Base-by-base conservation (phyloP, 2,329 filamentous ascomycete species). In the Uncinocarpus reesii region DNA sequence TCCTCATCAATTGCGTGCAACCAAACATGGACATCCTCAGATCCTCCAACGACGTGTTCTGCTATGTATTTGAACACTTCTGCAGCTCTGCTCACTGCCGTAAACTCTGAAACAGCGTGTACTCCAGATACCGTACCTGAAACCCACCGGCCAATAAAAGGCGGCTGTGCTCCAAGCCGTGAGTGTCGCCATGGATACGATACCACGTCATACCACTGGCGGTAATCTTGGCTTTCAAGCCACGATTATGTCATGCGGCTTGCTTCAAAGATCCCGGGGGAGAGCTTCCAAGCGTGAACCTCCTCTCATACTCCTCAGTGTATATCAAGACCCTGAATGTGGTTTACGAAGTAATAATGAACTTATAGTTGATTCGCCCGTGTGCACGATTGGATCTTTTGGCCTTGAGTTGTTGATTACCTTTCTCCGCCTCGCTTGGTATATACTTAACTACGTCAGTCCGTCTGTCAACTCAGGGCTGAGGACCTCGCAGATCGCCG, bases 221-320 rank as follows among this genome's bases (percentile, higher is more conserved):
- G 15, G 29, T 5, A 3, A n/a, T 32, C 11, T 13, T 13, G 11
- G 15, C 11, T 32, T 32, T 3, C 16, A 6, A 29, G 26, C 32
- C n/a, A 2, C 32, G 28, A n/a, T 45, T 45, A 45, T 45, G 42
- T 45, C 42, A 45, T 45, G 42, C 37, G 42, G 42, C 42, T 45
- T 28, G 37, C 16, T 23, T 21, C n/a, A 11, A 2, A 11, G 26
- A 28, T 28, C 26, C 26, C 26, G 18, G 18, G 16, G 10, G 7
- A 15, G 32, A 42, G 40, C 42, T 45, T 28, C 32, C 11, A n/a
- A n/a, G 23, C 7, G 28, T 7, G 13, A 20, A 36, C 42, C 4
- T 24, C 42, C 21, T 43, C 32, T n/a, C 40, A 6, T 32, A 16
- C 21, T 32, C 7, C 11, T 31, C 24, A 7, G 13, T 21, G 8